These are phyloP conservation scores for Lipomyces yamanashiensis DNA, from an alignment of 805 yeast genomes.

Conservation along the genomic window DNA sequence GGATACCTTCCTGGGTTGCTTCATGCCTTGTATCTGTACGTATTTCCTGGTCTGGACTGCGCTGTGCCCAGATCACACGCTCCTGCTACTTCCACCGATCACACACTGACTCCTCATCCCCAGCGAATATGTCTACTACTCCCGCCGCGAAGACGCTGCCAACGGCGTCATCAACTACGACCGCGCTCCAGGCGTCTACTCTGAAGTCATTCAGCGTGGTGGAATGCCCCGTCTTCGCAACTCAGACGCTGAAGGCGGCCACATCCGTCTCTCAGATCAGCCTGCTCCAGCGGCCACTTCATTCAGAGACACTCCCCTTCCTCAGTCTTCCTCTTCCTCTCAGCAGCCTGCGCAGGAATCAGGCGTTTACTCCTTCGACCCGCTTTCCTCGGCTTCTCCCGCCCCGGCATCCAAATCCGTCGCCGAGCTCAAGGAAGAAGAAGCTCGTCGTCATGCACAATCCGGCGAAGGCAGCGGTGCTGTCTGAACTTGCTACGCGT, in stretches of 20 bases:
- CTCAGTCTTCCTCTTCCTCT: neutral
- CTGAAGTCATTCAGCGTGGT: slow-evolving; percentile 35
- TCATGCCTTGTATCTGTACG: slow-evolving; percentile 36
- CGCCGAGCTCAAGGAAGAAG: slow-evolving; percentile 13
- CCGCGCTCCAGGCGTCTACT: slow-evolving; percentile 35
- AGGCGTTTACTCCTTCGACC: neutral
- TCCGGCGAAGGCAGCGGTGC: slow-evolving; percentile 13
- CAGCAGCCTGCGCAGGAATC: slow-evolving; percentile 1
- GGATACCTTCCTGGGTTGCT: slow-evolving; percentile 65
- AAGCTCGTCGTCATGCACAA: slow-evolving; percentile 6
- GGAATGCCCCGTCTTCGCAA: slow-evolving; percentile 22
- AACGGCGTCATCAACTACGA: slow-evolving; percentile 31
- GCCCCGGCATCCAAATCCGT: neutral
- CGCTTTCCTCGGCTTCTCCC: neutral
- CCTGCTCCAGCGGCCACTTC: neutral
- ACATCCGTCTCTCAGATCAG: slow-evolving; percentile 8
- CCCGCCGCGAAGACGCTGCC: slow-evolving; percentile 32
- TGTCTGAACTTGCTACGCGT: neutral
- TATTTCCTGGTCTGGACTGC: neutral
- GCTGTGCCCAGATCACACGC: slow-evolving; percentile 1
- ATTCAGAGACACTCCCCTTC: neutral
- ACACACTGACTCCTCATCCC: neutral
- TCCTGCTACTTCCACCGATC: neutral
- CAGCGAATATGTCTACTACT: slow-evolving; percentile 34
- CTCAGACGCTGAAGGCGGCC: slow-evolving; percentile 16